A percentile compares a stretch with the other conserved stretches of the same genome.
These are phyloP conservation scores for Macrolepiota fuliginosa DNA, from an alignment of 768 basidiomycete genomes.

Conservation along the genomic window DNA sequence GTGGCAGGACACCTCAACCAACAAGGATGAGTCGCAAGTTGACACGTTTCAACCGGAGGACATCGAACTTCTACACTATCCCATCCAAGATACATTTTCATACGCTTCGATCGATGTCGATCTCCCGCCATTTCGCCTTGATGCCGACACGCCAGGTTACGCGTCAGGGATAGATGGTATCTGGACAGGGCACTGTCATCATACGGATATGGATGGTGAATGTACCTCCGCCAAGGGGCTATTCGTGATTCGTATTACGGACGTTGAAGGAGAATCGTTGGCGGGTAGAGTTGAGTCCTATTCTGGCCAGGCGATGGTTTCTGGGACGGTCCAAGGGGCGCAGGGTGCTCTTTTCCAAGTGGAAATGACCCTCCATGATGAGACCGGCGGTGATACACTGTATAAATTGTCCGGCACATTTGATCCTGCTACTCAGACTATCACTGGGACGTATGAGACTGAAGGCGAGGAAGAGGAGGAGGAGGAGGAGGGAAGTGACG, in stretches of 20 bases:
- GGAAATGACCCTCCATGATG: background rate
- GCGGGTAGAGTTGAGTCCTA: background rate
- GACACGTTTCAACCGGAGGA: slow-evolving; percentile 15
- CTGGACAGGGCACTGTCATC: slow-evolving; percentile 31
- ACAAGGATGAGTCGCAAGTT: slow-evolving; percentile 9
- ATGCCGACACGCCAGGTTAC: slow-evolving; percentile 19
- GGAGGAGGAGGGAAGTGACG: background rate
- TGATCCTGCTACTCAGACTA: slow-evolving; percentile 16
- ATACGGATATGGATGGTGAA: slow-evolving; percentile 20
- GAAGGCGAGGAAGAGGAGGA: slow-evolving; percentile 9
- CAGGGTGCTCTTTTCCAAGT: background rate
- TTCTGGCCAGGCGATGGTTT: background rate
- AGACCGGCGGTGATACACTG: background rate
- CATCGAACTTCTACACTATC: slow-evolving; percentile 28
- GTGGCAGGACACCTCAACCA: slow-evolving; percentile 24
- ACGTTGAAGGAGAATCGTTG: background rate
- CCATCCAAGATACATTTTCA: slow-evolving; percentile 29
- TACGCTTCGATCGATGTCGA: slow-evolving; percentile 29
- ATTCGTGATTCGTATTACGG: background rate
- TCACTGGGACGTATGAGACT: slow-evolving; percentile 19
- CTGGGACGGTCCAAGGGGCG: background rate
- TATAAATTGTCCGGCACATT: background rate
- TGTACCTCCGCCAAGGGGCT: slow-evolving; percentile 16
- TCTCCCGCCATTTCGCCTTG: slow-evolving; percentile 23
- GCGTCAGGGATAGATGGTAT: slow-evolving; percentile 22